Evolutionary conservation across 2,329 filamentous ascomycete species (phyloP), one percentile per base, ranked within the genome.

Genomic region (Cercospora sojina): DNA sequence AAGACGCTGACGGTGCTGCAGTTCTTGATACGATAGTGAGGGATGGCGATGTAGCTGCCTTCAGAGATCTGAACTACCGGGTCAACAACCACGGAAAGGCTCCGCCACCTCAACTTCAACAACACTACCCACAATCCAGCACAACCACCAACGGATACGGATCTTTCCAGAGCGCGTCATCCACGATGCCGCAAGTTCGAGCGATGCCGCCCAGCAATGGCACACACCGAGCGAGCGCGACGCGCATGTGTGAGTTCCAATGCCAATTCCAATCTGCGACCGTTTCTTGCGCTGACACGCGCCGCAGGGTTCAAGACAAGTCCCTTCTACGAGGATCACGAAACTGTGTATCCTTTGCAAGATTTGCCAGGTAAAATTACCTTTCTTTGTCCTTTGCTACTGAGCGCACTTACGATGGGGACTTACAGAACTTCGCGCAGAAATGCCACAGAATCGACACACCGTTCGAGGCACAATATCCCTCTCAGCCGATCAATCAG

Each of bases 311-410:
- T 91, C 81, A 94, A 91, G 74, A 78, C 87, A 3, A 97, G 92
- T 74, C 94, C 95, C 0, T 99, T 97, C 78, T 97, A 94, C 75
- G 86, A 86, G 10, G 83, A 94, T 32, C 77, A 88, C 55, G 83
- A 87, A 63, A 84, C 87, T 29, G 79, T 97, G 5, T 87, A 91
- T 5, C 81, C 84, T 7, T 81, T 89, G 18, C 84, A 87, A 49
- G 85, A 87, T 64, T 91, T 93, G 70, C 91, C 94, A 77, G 85
- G 93, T 93, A 83, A 76, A 86, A 64, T 67, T 67, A 38, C 62
- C 59, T 53, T 43, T 55, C 12, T 41, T 70, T 43, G 12, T 55
- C 49, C 29, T 32, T 25, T 56, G 41, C 47, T 29, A 25, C 61
- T 62, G 72, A 70, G 68, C 68, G 69, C 69, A 72, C 74, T 75